These are phyloP conservation scores for Lentinula guzmanii DNA, from an alignment of 768 basidiomycete genomes.

Conservation along the genomic window DNA sequence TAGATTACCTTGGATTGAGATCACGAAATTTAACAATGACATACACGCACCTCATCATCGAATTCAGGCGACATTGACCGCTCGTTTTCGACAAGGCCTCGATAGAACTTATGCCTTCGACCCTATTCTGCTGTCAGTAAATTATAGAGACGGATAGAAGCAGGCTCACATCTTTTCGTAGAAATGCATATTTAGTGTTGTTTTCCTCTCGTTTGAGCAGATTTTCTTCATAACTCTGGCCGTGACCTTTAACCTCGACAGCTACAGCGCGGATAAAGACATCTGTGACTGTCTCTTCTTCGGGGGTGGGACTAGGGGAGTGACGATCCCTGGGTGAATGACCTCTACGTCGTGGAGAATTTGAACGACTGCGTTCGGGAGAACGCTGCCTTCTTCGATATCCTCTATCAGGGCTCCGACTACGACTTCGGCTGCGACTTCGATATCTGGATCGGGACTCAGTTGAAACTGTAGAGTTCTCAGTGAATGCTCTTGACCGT, in stretches of 20 bases:
- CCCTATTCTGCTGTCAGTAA: slow-evolving; percentile 37
- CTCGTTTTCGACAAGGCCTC: slow-evolving; percentile 57
- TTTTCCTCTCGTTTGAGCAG: slow-evolving; percentile 70
- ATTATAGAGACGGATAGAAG: not conserved
- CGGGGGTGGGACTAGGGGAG: slow-evolving; percentile 29
- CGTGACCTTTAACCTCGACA: slow-evolving; percentile 78
- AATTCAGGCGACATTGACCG: slow-evolving; percentile 60
- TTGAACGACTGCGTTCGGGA: slow-evolving; percentile 25
- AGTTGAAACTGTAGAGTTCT: not conserved
- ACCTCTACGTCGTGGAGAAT: slow-evolving; percentile 41
- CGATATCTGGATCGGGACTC: slow-evolving; percentile 7
- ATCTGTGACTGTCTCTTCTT: slow-evolving; percentile 70
- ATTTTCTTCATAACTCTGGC: slow-evolving; percentile 65
- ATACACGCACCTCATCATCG: slow-evolving; percentile 66
- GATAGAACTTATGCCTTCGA: slow-evolving; percentile 65
- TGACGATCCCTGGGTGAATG: slow-evolving; percentile 37
- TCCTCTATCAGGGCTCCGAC: slow-evolving; percentile 19
- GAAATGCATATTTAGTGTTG: slow-evolving; percentile 80
- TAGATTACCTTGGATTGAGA: slow-evolving; percentile 19
- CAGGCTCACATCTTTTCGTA: slow-evolving; percentile 48
- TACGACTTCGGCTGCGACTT: slow-evolving; percentile 5
- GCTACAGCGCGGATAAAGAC: slow-evolving; percentile 86
- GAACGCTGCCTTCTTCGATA: slow-evolving; percentile 28
- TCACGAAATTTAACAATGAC: not conserved
- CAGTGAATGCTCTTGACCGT: not conserved